Conservation (phyloP, 306 rosid species). For the Mimosa bimucronata region DNA sequence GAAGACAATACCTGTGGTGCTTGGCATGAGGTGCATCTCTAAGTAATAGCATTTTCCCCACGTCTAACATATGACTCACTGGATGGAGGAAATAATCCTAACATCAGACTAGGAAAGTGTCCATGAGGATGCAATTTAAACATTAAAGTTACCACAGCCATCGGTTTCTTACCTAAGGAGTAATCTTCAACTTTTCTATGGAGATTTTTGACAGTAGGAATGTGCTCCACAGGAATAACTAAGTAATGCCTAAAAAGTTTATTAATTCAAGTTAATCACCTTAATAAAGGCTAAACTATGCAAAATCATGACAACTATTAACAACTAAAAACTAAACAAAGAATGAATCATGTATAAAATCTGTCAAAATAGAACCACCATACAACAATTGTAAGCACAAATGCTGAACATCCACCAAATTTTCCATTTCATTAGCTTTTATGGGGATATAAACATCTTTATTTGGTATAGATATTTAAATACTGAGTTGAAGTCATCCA, state of each 20-base stretch:
- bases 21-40: constrained; percentile 69
- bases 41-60: constrained; percentile 61
- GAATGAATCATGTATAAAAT: background rate
- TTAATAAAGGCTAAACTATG: background rate
- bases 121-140: constrained; percentile 5
- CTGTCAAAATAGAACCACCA: constrained; percentile 10
- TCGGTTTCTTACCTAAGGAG: constrained; percentile 58
- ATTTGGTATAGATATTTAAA: background rate
- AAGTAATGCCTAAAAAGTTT: constrained; percentile 71
- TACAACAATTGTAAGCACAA: background rate
- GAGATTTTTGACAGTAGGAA: constrained; percentile 68
- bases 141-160: background rate
- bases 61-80: constrained; percentile 78
- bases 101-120: constrained; percentile 22
- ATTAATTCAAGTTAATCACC: constrained; percentile 21
- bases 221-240: constrained; percentile 69
- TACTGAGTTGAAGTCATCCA: background rate
- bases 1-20: constrained; percentile 54
- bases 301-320: background rate
- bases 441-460: background rate
- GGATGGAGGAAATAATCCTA: constrained; percentile 28
- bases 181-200: constrained; percentile 57
- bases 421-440: constrained; percentile 6
- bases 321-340: background rate
- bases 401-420: constrained; percentile 6